A percentile compares a stretch with the other conserved stretches of the same genome.
These are phyloP conservation scores for Irineochytrium annulatum DNA, from an alignment of 192 early-diverging fungal species.

Conservation along the genomic window DNA sequence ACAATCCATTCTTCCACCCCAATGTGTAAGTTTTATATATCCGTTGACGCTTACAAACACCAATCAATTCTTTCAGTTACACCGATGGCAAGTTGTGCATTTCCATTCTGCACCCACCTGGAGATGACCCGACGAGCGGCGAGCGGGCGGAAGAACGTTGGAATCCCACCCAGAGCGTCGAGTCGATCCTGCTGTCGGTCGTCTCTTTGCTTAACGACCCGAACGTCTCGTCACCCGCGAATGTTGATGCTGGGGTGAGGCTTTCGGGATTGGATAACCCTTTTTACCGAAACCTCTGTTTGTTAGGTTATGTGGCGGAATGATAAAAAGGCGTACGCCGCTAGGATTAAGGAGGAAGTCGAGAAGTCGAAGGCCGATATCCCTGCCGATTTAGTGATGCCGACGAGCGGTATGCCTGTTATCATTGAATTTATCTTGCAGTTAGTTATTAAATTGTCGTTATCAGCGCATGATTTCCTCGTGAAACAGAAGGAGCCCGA, in stretches of 20 bases:
- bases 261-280: background rate
- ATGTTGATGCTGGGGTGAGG: constrained; percentile 54
- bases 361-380: constrained; percentile 51
- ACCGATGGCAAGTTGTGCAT: constrained; percentile 53
- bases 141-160: constrained; percentile 73
- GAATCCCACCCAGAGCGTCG: constrained; percentile 72
- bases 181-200: constrained; percentile 50
- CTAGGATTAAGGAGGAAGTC: constrained; percentile 43
- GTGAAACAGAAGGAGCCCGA: constrained; percentile 26
- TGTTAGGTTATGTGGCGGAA: constrained; percentile 41
- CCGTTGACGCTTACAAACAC: constrained; percentile 12
- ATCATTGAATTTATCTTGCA: background rate
- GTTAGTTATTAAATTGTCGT: background rate
- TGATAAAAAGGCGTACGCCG: constrained; percentile 35
- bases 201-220: constrained; percentile 53
- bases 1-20: constrained; percentile 49
- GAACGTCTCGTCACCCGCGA: constrained; percentile 51
- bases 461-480: constrained; percentile 32
- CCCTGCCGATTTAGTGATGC: constrained; percentile 47
- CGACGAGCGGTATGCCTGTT: constrained; percentile 31
- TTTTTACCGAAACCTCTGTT: background rate
- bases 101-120: constrained; percentile 58
- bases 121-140: constrained; percentile 59
- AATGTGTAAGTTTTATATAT: constrained; percentile 40
- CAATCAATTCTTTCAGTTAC: constrained; percentile 33